phyloP scores from a whole-genome alignment of 2,329 filamentous ascomycete genomes.

The Aureobasidium sp. region DNA sequence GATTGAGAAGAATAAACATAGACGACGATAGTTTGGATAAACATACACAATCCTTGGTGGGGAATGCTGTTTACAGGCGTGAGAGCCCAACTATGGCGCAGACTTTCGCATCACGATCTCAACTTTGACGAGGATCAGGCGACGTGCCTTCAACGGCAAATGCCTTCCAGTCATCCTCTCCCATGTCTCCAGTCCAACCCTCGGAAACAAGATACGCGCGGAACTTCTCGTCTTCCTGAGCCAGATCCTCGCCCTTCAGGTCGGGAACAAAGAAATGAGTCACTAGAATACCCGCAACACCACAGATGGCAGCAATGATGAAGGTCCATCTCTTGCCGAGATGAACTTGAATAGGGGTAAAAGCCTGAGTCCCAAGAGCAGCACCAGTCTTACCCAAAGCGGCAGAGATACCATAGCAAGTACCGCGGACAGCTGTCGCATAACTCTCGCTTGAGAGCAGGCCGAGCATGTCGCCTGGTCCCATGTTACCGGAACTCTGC shows the following conservation, averaged over 20 bases:
- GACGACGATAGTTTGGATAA: too few species aligned
- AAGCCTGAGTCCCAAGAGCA: conserved; percentile 44
- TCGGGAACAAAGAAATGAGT: conserved; percentile 44
- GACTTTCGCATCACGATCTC: too few species aligned
- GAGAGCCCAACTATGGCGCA: too few species aligned
- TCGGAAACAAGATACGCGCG: conserved; percentile 38
- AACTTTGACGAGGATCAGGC: too few species aligned
- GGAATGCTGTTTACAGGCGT: too few species aligned
- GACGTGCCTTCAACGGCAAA: conserved; percentile 24
- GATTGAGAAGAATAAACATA: too few species aligned
- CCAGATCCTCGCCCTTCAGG: conserved; percentile 40
- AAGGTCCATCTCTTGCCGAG: conserved; percentile 47
- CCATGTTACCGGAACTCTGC: conserved; percentile 44
- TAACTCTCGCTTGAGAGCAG: conserved; percentile 47
- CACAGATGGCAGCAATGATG: conserved; percentile 47
- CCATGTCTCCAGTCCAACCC: conserved; percentile 45
- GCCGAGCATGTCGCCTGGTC: conserved; percentile 47
- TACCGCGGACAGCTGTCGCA: conserved; percentile 46
- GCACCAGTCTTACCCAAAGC: conserved; percentile 48
- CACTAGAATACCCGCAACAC: conserved; percentile 41
- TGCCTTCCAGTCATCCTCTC: conserved; percentile 33
- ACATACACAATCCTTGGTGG: too few species aligned
- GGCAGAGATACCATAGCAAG: conserved; percentile 45
- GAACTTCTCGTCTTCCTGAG: conserved; percentile 39
- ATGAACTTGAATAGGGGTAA: conserved; percentile 38